phyloP scores from a whole-genome alignment of 352 stramenopile genomes.

The Phytophthora sp. region DNA sequence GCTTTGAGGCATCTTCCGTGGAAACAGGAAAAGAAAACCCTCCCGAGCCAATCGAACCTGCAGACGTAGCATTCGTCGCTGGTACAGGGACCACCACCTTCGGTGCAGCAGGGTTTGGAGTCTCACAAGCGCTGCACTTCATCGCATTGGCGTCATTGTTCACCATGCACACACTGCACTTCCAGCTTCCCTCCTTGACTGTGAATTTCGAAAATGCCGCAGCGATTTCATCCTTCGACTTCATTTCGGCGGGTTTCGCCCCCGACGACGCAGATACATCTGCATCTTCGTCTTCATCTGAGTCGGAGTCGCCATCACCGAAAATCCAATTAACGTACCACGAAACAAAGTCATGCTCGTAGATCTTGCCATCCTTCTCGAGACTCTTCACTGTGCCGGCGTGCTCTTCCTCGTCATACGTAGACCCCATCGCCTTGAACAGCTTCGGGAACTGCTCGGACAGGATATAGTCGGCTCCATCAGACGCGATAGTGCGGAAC shows the following conservation, averaged over 20 bases:
- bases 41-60: constrained; percentile 42
- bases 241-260: constrained; percentile 40
- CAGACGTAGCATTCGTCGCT: constrained; percentile 22
- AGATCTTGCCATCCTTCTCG: constrained; percentile 54
- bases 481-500: constrained; percentile 47
- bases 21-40: constrained; percentile 50
- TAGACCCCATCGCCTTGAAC: constrained; percentile 64
- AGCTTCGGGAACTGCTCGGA: constrained; percentile 54
- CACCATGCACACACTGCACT: constrained; percentile 59
- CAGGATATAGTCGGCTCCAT: constrained; percentile 41
- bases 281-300: constrained; percentile 37
- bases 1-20: constrained; percentile 12
- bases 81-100: constrained; percentile 33
- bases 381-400: constrained; percentile 43
- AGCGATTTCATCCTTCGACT: constrained; percentile 59
- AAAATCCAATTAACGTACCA: constrained; percentile 80
- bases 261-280: constrained; percentile 16
- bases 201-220: constrained; percentile 57
- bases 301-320: constrained; percentile 54
- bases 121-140: constrained; percentile 59
- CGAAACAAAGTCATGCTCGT: constrained; percentile 57
- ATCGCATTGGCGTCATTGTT: constrained; percentile 43
- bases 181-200: constrained; percentile 63
- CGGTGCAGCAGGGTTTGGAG: constrained; percentile 51
- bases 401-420: constrained; percentile 67